These are phyloP conservation scores for Pezicula radicicola DNA, from an alignment of 2,329 filamentous ascomycete species.

Conservation along the genomic window DNA sequence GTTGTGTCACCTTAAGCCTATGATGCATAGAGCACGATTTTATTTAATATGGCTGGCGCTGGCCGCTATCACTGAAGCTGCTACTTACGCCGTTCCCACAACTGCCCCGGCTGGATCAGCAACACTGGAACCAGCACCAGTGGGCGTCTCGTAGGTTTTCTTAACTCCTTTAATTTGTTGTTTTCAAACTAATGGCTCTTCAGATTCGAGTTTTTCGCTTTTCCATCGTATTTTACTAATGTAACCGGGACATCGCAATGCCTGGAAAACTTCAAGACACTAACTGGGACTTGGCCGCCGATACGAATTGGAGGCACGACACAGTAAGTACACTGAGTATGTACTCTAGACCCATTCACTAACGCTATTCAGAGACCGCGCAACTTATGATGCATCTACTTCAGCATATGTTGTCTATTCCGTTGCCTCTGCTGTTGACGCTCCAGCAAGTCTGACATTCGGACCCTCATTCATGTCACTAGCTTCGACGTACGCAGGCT, in stretches of 20 bases:
- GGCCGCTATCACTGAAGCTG: neutral
- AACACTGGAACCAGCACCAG: slow-evolving; percentile 35
- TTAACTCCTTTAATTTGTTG: neutral
- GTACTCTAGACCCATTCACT: neutral
- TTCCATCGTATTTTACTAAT: slow-evolving; percentile 50
- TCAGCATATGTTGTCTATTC: slow-evolving; percentile 47
- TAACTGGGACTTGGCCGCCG: slow-evolving; percentile 49
- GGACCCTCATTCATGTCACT: slow-evolving; percentile 49
- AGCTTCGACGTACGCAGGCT: slow-evolving; percentile 44
- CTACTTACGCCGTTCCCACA: slow-evolving; percentile 17
- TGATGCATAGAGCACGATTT: too few species aligned
- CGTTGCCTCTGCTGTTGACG: slow-evolving; percentile 43
- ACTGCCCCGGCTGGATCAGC: slow-evolving; percentile 15
- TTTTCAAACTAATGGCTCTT: neutral
- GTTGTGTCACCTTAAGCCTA: too few species aligned
- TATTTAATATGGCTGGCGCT: neutral
- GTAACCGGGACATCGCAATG: slow-evolving; percentile 48
- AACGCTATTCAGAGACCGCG: slow-evolving; percentile 38
- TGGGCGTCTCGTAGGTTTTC: slow-evolving; percentile 41
- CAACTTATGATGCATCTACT: slow-evolving; percentile 44
- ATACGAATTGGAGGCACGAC: slow-evolving; percentile 58
- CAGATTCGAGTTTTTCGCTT: slow-evolving; percentile 53
- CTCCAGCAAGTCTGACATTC: slow-evolving; percentile 46
- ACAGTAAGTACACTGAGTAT: slow-evolving; percentile 31
- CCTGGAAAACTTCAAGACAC: slow-evolving; percentile 45